phyloP scores from a whole-genome alignment of 768 basidiomycete genomes.

The Rhizopogon roseolus region DNA sequence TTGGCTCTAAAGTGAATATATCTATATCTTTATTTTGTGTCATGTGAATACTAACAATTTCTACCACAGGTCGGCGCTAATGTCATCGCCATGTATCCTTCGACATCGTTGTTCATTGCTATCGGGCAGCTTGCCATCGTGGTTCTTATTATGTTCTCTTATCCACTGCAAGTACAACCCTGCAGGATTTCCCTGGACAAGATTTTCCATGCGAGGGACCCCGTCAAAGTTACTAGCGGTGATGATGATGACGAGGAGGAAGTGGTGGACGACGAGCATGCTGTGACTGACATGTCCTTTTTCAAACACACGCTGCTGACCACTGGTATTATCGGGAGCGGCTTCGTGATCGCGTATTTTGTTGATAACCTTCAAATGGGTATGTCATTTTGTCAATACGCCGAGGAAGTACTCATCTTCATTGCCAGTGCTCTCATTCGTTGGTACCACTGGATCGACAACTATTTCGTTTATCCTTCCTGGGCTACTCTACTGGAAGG shows the following conservation, averaged over 20 bases:
- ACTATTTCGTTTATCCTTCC: conserved; percentile 97
- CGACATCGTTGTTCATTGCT: conserved; percentile 88
- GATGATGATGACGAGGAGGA: conserved; percentile 45
- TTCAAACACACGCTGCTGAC: conserved; percentile 71
- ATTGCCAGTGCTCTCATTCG: conserved; percentile 84
- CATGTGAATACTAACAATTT: not conserved
- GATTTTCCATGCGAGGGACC: conserved; percentile 55
- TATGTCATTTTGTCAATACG: conserved; percentile 27
- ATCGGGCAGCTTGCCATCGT: conserved; percentile 92
- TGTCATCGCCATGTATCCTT: conserved; percentile 92
- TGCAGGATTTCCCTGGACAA: conserved; percentile 91
- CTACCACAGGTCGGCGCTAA: conserved; percentile 72
- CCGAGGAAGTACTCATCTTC: conserved; percentile 1
- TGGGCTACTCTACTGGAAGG: conserved; percentile 92
- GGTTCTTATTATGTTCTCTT: conserved; percentile 84
- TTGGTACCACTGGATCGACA: conserved; percentile 94
- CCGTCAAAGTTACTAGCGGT: conserved; percentile 26
- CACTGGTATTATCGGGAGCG: conserved; percentile 51
- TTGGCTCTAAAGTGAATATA: conserved; percentile 69
- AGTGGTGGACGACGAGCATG: conserved; percentile 45
- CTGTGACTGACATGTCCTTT: conserved; percentile 54
- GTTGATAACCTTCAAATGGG: conserved; percentile 77
- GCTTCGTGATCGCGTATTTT: conserved; percentile 74
- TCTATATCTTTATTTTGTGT: not conserved
- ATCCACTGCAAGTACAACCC: conserved; percentile 92